These are phyloP conservation scores for Alternaria arbusti DNA, from an alignment of 2,329 filamentous ascomycete genomes.

Conservation along the genomic window DNA sequence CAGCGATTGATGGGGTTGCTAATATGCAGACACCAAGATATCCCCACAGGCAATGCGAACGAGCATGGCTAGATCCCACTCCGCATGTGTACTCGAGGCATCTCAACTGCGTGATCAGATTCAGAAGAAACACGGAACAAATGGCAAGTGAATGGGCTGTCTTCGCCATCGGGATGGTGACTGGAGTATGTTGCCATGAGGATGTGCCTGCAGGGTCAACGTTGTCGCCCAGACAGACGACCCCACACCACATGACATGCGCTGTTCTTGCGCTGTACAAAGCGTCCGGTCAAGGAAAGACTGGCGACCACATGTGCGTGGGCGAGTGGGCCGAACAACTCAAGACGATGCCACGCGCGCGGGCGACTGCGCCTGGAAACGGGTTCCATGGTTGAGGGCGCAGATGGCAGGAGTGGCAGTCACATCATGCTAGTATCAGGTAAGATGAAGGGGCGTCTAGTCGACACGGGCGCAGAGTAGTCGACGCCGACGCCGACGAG, in stretches of 20 bases:
- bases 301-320: background rate
- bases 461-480: too few species aligned
- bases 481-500: background rate
- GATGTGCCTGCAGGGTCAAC: background rate
- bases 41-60: background rate
- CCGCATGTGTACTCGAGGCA: background rate
- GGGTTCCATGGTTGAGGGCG: background rate
- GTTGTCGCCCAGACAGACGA: slow-evolving; percentile 1
- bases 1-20: background rate
- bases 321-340: slow-evolving; percentile 7
- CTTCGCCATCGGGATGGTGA: background rate
- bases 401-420: background rate
- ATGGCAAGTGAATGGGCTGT: background rate
- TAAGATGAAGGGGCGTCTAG: background rate
- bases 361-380: background rate
- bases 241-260: slow-evolving; percentile 2
- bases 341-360: background rate
- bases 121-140: background rate
- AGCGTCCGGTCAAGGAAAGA: background rate
- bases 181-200: background rate
- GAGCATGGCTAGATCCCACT: background rate
- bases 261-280: slow-evolving; percentile 14
- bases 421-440: background rate
- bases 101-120: background rate
- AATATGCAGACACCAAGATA: background rate